Evolutionary conservation across 495 filamentous ascomycete species (phyloP), one percentile per base, ranked within the genome.

Genomic region (Penicillium egyptiacum): DNA sequence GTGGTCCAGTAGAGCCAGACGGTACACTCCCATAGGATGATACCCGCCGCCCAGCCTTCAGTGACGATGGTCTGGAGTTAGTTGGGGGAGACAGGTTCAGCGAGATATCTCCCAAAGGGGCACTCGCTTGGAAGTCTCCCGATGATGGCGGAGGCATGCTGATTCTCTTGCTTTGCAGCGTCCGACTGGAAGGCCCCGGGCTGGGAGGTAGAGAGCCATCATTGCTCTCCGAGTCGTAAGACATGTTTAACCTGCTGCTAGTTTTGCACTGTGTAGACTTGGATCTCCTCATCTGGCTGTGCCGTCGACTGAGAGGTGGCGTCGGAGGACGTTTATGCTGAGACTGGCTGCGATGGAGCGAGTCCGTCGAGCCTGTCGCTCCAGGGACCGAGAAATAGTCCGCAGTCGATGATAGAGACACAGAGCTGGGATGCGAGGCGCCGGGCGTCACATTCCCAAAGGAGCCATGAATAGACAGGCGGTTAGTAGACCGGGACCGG

Each of bases 371-470:
- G 42, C 50, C 53, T 20, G 59, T 45, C 37, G 61, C 46, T 11
- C 31, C 59, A 7, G 45, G 28, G 2, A 49, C 47, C 2, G 63
- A 51, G 40, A 77, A 75, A 26, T 76, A 75, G 48, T 76, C 73
- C 6, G 65, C 50, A 7, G 75, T 73, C 3, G 74, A 63, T n/a
- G 67, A 69, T 3, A 78, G 77, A 20, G 80, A 70, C 8, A 76
- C 75, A 33, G 81, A 81, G 57, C 80, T 83, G 12, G 80, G 66
- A 59, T 83, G 72, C 20, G 77, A 74, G 5, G 73, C 66, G 5
- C 52, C 57, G 16, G 66, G 60, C 10, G 49, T 55, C 31, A 63
- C 63, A 49, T 58, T 50, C 39, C 70, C 65, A 22, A 66, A 59
- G 33, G 59, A 56, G 19, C 61, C 60, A 58, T 71, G 69, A 47